Conservation (phyloP, 2,329 filamentous ascomycete species). For the Colletotrichum costaricense region DNA sequence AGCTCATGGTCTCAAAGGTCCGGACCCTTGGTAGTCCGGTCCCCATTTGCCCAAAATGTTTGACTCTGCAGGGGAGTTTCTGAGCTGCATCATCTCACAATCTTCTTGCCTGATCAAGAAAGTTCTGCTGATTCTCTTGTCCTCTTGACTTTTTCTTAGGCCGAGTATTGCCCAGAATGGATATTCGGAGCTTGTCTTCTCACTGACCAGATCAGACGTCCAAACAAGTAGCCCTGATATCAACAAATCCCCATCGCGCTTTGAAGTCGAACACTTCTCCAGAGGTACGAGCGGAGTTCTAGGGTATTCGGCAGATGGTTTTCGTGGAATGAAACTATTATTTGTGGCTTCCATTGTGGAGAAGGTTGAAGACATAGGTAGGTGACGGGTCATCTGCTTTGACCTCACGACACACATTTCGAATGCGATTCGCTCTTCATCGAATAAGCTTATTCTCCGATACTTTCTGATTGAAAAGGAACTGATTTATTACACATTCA, state of each 20-base stretch:
- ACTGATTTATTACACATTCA: neutral
- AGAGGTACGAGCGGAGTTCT: neutral
- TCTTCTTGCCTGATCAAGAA: neutral
- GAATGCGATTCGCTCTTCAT: neutral
- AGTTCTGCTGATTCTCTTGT: neutral
- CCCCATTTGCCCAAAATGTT: neutral
- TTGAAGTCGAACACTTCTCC: neutral
- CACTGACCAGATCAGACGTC: neutral
- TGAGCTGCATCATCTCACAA: neutral
- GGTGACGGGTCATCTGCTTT: neutral
- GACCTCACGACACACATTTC: neutral
- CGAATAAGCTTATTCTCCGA: neutral
- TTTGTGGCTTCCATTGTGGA: neutral
- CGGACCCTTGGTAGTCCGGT: neutral
- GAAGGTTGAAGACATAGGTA: neutral
- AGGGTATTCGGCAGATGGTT: neutral
- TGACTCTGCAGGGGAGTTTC: neutral
- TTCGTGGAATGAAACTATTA: neutral
- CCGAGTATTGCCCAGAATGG: neutral
- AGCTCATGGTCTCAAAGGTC: neutral
- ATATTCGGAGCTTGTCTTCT: neutral
- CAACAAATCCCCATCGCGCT: neutral
- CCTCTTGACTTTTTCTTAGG: neutral
- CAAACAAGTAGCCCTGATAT: neutral
- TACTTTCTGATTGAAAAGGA: neutral